These are phyloP conservation scores for Solanum gandarillasii DNA, from an alignment of 257 asterid genomes.

Conservation along the genomic window DNA sequence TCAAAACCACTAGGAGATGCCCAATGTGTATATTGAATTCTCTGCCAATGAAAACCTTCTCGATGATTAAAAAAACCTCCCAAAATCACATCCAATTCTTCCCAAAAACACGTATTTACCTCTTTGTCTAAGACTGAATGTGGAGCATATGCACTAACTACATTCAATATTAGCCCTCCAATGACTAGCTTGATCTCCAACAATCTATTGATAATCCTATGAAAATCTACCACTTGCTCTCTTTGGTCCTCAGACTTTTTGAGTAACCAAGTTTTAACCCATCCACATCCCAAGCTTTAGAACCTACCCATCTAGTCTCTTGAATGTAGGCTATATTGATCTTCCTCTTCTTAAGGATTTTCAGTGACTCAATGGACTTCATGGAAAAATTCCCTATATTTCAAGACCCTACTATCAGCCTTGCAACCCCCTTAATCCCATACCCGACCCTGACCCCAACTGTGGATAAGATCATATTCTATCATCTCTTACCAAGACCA, in stretches of 20 bases:
- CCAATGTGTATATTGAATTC: too few species aligned
- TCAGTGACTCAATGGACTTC: not conserved
- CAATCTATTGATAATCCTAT: not conserved
- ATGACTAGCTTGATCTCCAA: not conserved
- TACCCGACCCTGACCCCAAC: not conserved
- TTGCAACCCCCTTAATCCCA: not conserved
- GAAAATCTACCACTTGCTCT: not conserved
- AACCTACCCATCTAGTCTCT: not conserved
- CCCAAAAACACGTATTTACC: not conserved
- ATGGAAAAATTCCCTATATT: not conserved
- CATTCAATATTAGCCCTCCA: not conserved
- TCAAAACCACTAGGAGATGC: not conserved
- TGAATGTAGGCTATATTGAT: not conserved
- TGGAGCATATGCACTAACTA: not conserved
- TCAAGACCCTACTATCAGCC: not conserved
- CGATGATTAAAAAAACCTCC: not conserved
- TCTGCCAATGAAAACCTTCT: not conserved
- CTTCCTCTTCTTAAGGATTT: not conserved
- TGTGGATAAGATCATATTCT: not conserved
- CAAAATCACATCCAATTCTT: not conserved
- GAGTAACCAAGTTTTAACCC: not conserved
- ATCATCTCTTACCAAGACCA: not conserved
- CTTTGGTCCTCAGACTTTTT: not conserved
- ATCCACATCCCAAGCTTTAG: not conserved
- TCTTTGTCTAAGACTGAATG: not conserved